Evolutionary conservation across 108 stramenopile species (phyloP).

Genomic region (Asterionellopsis glacialis): DNA sequence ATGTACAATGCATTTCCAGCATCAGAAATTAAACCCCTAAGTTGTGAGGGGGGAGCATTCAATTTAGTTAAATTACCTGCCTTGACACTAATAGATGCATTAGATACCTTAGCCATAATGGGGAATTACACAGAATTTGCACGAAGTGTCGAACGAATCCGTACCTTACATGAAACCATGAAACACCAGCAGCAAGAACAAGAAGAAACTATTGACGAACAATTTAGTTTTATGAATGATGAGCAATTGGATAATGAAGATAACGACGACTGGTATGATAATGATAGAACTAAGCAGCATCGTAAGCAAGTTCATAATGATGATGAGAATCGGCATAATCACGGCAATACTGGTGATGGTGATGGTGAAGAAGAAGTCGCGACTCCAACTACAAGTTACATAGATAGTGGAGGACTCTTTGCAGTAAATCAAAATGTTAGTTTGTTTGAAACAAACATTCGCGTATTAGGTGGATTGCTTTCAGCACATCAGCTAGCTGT

Average conservation of each 20-base stretch:
- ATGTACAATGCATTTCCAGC: slow-evolving; percentile 86
- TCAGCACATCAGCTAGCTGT: slow-evolving; percentile 82
- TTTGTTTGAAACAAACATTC: slow-evolving; percentile 93
- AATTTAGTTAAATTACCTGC: slow-evolving; percentile 74
- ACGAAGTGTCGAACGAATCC: slow-evolving; percentile 75
- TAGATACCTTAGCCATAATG: slow-evolving; percentile 87
- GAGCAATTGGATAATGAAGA: no score
- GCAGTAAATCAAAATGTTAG: slow-evolving; percentile 77
- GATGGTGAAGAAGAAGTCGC: no score
- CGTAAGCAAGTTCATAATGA: no score
- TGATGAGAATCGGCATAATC: no score
- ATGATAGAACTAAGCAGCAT: no score
- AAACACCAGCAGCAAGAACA: slow-evolving; percentile 17
- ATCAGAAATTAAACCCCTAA: slow-evolving; percentile 82
- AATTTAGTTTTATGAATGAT: no score
- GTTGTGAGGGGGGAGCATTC: slow-evolving; percentile 72
- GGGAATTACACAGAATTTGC: slow-evolving; percentile 89
- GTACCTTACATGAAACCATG: slow-evolving; percentile 42
- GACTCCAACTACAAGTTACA: not conserved
- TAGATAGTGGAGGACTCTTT: slow-evolving; percentile 50
- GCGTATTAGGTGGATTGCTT: slow-evolving; percentile 89
- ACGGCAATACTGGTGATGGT: no score
- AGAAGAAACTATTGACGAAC: slow-evolving; percentile 1
- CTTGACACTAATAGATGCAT: slow-evolving; percentile 86
- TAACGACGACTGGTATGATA: no score